Conservation (phyloP, 2,329 filamentous ascomycete genomes). For the Penicillium digitatum region DNA sequence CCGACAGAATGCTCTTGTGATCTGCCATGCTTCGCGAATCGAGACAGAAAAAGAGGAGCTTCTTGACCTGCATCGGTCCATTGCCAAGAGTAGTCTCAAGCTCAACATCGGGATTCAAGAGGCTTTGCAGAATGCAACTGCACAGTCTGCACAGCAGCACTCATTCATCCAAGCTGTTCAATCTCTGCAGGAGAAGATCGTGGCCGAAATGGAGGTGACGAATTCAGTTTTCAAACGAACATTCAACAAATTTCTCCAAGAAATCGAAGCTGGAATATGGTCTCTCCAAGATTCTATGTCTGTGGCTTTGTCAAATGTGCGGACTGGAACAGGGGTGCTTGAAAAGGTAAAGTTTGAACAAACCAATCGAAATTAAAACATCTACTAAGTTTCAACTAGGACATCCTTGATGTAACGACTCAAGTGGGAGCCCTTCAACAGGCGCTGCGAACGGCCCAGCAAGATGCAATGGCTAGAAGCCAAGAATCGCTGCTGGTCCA, state of each 20-base stretch:
- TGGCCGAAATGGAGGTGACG: conserved; percentile 33
- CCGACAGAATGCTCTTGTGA: conserved; percentile 57
- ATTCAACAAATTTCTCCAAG: conserved; percentile 26
- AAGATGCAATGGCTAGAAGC: conserved; percentile 27
- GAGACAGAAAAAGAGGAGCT: conserved; percentile 54
- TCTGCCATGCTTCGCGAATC: conserved; percentile 59
- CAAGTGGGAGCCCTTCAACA: conserved; percentile 24
- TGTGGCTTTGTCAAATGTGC: conserved; percentile 18
- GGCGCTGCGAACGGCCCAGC: conserved; percentile 25
- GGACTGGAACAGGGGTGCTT: conserved; percentile 16
- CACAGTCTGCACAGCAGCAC: conserved; percentile 30
- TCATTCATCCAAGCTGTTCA: conserved; percentile 34
- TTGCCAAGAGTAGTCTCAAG: conserved; percentile 36
- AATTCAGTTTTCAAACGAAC: conserved; percentile 21
- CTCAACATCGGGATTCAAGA: conserved; percentile 35
- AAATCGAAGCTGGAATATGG: conserved; percentile 25
- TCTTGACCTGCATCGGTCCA: conserved; percentile 38
- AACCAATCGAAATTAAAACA: background rate
- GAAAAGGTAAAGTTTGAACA: conserved; percentile 19
- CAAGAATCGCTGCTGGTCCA: conserved; percentile 29
- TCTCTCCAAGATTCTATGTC: conserved; percentile 19
- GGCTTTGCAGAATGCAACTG: conserved; percentile 31
- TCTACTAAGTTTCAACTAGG: conserved; percentile 24
- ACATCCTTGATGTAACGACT: conserved; percentile 27
- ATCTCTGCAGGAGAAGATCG: conserved; percentile 29